These are phyloP conservation scores for Colletotrichum gigasporum DNA, from an alignment of 2,329 filamentous ascomycete species.

Conservation along the genomic window DNA sequence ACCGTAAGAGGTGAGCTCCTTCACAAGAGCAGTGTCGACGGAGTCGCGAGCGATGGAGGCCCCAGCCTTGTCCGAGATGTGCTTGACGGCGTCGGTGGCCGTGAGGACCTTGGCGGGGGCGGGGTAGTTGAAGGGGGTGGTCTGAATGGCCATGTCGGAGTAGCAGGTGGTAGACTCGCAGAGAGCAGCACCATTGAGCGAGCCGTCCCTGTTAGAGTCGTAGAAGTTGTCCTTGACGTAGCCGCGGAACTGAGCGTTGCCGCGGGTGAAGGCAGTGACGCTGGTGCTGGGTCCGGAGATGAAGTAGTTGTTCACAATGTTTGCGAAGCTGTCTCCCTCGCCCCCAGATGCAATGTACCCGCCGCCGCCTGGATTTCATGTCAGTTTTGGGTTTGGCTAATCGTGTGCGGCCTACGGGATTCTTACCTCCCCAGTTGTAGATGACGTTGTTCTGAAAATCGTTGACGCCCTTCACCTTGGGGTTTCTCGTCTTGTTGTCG, in stretches of 20 bases:
- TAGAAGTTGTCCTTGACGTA: slow-evolving; percentile 63
- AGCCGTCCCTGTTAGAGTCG: slow-evolving; percentile 59
- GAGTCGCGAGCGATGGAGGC: slow-evolving; percentile 54
- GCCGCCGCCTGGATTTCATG: slow-evolving; percentile 46
- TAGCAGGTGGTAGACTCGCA: slow-evolving; percentile 54
- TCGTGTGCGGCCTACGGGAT: no score
- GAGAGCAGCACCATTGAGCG: slow-evolving; percentile 56
- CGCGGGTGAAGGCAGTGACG: slow-evolving; percentile 61
- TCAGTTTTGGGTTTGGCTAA: no score
- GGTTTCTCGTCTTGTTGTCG: slow-evolving; percentile 66
- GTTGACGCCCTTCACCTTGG: slow-evolving; percentile 65
- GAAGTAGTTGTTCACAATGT: slow-evolving; percentile 67
- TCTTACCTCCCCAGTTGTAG: no score
- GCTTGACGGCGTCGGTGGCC: slow-evolving; percentile 49
- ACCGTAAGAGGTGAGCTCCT: slow-evolving; percentile 55
- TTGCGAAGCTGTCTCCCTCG: slow-evolving; percentile 54
- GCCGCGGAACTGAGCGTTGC: slow-evolving; percentile 62
- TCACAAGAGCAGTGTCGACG: slow-evolving; percentile 52
- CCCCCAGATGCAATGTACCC: slow-evolving; percentile 65
- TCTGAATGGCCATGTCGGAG: slow-evolving; percentile 54
- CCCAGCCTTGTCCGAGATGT: slow-evolving; percentile 51
- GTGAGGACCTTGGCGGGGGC: slow-evolving; percentile 49
- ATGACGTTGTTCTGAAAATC: slow-evolving; percentile 60
- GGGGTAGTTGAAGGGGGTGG: slow-evolving; percentile 51
- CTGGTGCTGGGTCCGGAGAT: slow-evolving; percentile 61